These are phyloP conservation scores for Hippophae rhamnoides DNA, from an alignment of 306 rosid genomes.

Conservation along the genomic window DNA sequence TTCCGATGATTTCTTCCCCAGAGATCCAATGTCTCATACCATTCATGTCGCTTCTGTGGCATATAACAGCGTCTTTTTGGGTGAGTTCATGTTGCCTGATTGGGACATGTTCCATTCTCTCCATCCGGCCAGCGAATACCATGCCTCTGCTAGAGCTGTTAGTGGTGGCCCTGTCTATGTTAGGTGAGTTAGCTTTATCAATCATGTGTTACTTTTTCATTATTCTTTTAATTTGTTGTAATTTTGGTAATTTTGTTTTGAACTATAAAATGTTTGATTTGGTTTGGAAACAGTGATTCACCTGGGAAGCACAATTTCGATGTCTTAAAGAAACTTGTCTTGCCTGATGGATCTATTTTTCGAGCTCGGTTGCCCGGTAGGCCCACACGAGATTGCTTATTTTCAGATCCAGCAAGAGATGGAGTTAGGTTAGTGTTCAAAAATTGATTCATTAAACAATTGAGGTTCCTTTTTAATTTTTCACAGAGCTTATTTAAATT, in stretches of 20 bases:
- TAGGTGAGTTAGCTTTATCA: conserved; percentile 16
- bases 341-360: conserved; percentile 76
- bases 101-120: conserved; percentile 98
- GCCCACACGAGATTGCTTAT: conserved; percentile 80
- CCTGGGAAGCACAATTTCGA: conserved; percentile 79
- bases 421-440: conserved; percentile 32
- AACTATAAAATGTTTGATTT: not conserved
- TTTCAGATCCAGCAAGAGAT: conserved; percentile 75
- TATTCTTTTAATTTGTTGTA: not conserved
- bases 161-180: conserved; percentile 93
- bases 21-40: conserved; percentile 72
- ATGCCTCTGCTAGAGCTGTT: conserved; percentile 80
- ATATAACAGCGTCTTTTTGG: conserved; percentile 76
- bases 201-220: no score
- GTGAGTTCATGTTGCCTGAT: conserved; percentile 87
- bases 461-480: no score
- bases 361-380: conserved; percentile 79
- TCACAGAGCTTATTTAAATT: no score
- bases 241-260: not conserved
- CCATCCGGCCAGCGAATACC: conserved; percentile 82
- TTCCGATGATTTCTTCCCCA: conserved; percentile 83
- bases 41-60: conserved; percentile 86
- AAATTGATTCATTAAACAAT: not conserved
- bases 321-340: conserved; percentile 54
- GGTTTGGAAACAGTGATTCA: conserved; percentile 42